Base-by-base conservation (phyloP, 129 eudicot genomes). In the Pseudognaphalium luteoalbum region DNA sequence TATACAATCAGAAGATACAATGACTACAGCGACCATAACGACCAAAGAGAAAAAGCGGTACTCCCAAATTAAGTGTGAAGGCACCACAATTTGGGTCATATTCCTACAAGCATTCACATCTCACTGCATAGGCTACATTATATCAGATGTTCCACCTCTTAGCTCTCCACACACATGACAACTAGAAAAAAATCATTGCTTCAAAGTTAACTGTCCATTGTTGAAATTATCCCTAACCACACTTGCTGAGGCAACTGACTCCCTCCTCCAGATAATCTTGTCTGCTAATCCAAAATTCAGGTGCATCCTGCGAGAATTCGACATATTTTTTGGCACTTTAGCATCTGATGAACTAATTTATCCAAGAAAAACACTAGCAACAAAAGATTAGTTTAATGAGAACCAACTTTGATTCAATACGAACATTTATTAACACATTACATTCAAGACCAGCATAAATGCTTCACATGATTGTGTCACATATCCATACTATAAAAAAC, bases 191-290 rank as follows among this genome's bases (percentile, higher is more conserved):
- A 34, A 41, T 32, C 30, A 17, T 63, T 62, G 82, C 77, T 79
- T 79, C 66, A 64, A 66, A 65, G 59, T 42, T 52, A 16, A 15
- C 16, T 3, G 20, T 54, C 41, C 10, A 50, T n/a, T 25, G 64
- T 58, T 72, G 52, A 52, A 71, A 70, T 81, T 74, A 86, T 70
- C 81, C 88, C 69, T 86, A 88, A 35, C 97, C 97, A 76, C 97
- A 91, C 84, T 95, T 95, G 90, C 94, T 91, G 15, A 95, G 81
- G 81, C 96, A 95, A 74, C 81, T 81, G 47, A 94, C 81, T 67
- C 99, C 97, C 85, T 89, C 99, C 87, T 95, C 99, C 83, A 91
- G 64, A 87, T 95, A 95, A 85, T 95, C 99, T 78, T 95, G 83
- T 76, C 92, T 83, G 76, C 88, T 89, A 59, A 95, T 95, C 99